phyloP scores from a whole-genome alignment of 129 eudicot genomes.

The Tanacetum coccineum region DNA sequence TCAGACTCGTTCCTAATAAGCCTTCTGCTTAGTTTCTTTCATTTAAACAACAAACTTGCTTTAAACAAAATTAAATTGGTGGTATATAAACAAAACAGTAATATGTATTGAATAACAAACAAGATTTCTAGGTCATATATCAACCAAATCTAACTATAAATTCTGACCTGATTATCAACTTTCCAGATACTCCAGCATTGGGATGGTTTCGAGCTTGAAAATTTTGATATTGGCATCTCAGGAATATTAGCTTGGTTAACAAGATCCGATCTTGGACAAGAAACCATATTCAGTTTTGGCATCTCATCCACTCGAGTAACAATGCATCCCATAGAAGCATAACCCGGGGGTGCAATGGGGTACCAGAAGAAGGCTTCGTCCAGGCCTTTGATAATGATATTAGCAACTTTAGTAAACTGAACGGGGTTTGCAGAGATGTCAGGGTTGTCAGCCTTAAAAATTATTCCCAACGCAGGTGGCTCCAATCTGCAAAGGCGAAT shows the following conservation, averaged over 20 bases:
- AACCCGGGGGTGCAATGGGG: constrained; percentile 99
- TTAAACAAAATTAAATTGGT: background rate
- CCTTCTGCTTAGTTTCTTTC: background rate
- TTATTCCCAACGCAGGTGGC: constrained; percentile 91
- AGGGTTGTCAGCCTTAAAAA: constrained; percentile 69
- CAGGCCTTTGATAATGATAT: constrained; percentile 62
- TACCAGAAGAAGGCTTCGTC: constrained; percentile 96
- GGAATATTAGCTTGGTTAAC: constrained; percentile 75
- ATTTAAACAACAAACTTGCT: too few species aligned
- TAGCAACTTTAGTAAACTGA: constrained; percentile 89
- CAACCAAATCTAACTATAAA: constrained; percentile 17
- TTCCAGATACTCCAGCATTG: constrained; percentile 99
- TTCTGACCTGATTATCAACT: constrained; percentile 92
- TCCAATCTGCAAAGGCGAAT: constrained; percentile 62
- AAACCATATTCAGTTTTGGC: constrained; percentile 55
- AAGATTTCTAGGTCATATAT: constrained; percentile 10
- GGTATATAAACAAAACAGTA: background rate
- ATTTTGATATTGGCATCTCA: constrained; percentile 77
- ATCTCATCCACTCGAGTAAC: constrained; percentile 74
- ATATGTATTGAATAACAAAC: constrained; percentile 1
- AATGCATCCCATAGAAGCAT: constrained; percentile 91
- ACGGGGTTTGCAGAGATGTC: constrained; percentile 81
- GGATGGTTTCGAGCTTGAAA: constrained; percentile 57
- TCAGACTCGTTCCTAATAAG: constrained; percentile 20
- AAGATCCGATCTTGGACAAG: constrained; percentile 93